phyloP scores from a whole-genome alignment of 768 basidiomycete species.

The Auricularia auricula-judae region DNA sequence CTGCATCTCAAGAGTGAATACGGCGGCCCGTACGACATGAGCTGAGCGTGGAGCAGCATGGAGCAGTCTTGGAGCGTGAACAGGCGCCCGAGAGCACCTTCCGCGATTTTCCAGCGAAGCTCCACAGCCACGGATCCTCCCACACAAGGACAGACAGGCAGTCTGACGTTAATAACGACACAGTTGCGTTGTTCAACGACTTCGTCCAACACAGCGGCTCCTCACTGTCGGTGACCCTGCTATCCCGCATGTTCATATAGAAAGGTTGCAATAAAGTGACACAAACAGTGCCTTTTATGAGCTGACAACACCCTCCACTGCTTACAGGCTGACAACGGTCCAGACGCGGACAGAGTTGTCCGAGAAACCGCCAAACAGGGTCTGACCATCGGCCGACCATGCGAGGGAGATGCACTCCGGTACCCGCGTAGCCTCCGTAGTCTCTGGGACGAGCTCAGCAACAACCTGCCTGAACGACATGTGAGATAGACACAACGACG shows the following conservation, averaged over 20 bases:
- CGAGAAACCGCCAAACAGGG: constrained; percentile 92
- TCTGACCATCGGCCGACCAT: constrained; percentile 98
- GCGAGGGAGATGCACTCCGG: constrained; percentile 95
- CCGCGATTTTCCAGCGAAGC: background rate
- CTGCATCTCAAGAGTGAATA: no score
- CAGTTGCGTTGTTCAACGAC: no score
- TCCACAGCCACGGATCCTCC: background rate
- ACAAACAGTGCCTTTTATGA: background rate
- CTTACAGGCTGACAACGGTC: constrained; percentile 45
- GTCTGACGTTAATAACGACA: no score
- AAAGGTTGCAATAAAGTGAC: background rate
- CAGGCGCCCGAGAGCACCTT: background rate
- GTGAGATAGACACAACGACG: no score
- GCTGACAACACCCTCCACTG: background rate
- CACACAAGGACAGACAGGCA: background rate
- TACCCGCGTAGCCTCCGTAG: constrained; percentile 56
- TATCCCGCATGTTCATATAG: background rate
- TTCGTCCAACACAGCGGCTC: no score
- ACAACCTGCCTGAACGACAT: constrained; percentile 50
- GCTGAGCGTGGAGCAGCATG: background rate
- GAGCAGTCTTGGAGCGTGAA: background rate
- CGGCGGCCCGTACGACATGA: background rate
- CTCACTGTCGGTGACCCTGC: background rate
- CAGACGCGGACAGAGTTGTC: constrained; percentile 91
- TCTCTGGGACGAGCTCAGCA: constrained; percentile 97